Conservation (phyloP, 2,329 filamentous ascomycete genomes). For the Lasiodiplodia theobromae region DNA sequence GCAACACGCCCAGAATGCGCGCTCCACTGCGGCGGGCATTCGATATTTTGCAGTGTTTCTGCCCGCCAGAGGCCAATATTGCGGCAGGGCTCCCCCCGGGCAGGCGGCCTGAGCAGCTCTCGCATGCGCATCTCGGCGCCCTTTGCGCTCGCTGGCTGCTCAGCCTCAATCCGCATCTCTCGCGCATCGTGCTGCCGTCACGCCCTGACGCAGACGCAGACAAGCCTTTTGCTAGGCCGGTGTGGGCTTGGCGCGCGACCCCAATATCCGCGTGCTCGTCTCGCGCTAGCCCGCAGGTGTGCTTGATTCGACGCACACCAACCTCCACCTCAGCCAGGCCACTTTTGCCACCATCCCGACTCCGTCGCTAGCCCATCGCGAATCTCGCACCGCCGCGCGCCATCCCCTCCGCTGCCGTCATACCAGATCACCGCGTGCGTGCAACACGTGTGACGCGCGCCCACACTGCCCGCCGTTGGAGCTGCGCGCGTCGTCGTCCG, state of each 20-base stretch:
- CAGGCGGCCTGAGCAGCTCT: conserved; percentile 21
- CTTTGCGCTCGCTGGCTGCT: conserved; percentile 25
- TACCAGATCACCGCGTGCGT: conserved; percentile 29
- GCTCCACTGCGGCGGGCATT: conserved; percentile 27
- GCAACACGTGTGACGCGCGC: conserved; percentile 29
- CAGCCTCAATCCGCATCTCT: conserved; percentile 28
- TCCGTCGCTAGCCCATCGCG: conserved; percentile 48
- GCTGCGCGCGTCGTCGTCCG: conserved; percentile 28
- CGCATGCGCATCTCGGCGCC: conserved; percentile 26
- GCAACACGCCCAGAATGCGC: conserved; percentile 28
- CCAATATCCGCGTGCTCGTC: conserved; percentile 29
- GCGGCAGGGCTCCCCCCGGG: conserved; percentile 20
- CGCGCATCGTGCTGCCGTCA: conserved; percentile 10
- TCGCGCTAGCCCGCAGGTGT: conserved; percentile 25
- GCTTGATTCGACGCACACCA: conserved; percentile 29
- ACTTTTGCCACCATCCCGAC: conserved; percentile 42
- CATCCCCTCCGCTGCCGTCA: conserved; percentile 27
- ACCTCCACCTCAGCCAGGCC: conserved; percentile 26
- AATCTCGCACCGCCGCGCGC: conserved; percentile 40
- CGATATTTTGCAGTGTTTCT: conserved; percentile 9
- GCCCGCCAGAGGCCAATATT: conserved; percentile 22
- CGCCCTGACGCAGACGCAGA: conserved; percentile 27
- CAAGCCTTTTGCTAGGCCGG: conserved; percentile 31
- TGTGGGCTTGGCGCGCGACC: conserved; percentile 27
- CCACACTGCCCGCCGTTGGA: conserved; percentile 30